These are phyloP conservation scores for Trichoderma koningii DNA, from an alignment of 2,329 filamentous ascomycete genomes.

Conservation along the genomic window DNA sequence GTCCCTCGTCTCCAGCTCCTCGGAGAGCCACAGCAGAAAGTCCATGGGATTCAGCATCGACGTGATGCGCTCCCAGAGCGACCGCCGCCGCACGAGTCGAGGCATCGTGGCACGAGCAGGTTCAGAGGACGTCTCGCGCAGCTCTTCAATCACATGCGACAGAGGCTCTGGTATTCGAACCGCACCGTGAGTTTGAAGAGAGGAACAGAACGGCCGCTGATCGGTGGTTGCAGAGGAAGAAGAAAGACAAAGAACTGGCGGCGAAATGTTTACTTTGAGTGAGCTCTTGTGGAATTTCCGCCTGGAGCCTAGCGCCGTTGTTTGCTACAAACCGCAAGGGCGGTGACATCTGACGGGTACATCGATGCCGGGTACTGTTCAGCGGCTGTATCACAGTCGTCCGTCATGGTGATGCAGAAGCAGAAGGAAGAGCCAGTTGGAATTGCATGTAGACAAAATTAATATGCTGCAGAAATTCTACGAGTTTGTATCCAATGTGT, in stretches of 20 bases:
- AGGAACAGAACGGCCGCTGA: not conserved
- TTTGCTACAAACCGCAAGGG: not conserved
- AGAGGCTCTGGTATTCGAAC: not conserved
- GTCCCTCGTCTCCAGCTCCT: conserved; percentile 88
- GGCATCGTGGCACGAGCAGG: conserved; percentile 51
- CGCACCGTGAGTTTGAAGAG: not conserved
- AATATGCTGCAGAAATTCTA: too few species aligned
- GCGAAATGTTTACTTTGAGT: conserved; percentile 27
- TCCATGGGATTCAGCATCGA: conserved; percentile 84
- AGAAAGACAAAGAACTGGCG: conserved; percentile 9
- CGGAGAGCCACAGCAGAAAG: conserved; percentile 85
- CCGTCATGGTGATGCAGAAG: not conserved
- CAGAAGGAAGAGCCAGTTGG: too few species aligned
- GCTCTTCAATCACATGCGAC: not conserved
- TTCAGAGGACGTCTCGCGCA: not conserved
- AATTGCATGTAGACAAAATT: not conserved
- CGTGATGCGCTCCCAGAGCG: conserved; percentile 78
- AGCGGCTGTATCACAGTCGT: not conserved
- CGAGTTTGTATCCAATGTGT: too few species aligned
- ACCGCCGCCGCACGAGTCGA: conserved; percentile 77
- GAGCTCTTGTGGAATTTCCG: conserved; percentile 16
- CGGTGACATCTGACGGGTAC: conserved; percentile 18
- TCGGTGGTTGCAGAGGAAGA: not conserved
- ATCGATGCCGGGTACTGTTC: not conserved
- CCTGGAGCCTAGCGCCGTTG: conserved; percentile 13